A percentile compares a stretch with the other conserved stretches of the same genome.
Conservation (phyloP, 2,329 filamentous ascomycete genomes). For the Talaromyces sp. region DNA sequence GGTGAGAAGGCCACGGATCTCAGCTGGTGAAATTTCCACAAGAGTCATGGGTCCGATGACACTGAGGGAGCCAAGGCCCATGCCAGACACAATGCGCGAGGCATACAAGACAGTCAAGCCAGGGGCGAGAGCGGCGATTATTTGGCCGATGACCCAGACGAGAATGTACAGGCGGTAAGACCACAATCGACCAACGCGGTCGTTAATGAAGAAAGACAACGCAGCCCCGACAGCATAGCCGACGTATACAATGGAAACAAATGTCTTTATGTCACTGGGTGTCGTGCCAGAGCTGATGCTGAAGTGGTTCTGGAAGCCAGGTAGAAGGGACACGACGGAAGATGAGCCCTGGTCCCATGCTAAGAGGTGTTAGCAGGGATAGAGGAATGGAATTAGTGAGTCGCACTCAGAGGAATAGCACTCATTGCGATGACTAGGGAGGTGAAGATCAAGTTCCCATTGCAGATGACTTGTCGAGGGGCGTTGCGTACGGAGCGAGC, state of each 20-base stretch:
- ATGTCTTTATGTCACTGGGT: background rate
- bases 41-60: conserved; percentile 34
- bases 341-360: conserved; percentile 31
- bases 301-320: conserved; percentile 29
- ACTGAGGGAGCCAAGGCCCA: conserved; percentile 32
- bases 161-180: conserved; percentile 31
- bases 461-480: background rate
- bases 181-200: conserved; percentile 35
- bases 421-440: background rate
- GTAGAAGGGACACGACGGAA: conserved; percentile 26
- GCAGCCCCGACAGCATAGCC: conserved; percentile 22
- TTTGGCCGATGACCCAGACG: conserved; percentile 16
- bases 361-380: conserved; percentile 7
- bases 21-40: conserved; percentile 33
- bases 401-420: conserved; percentile 16
- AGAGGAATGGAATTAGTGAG: too few relatives aligned
- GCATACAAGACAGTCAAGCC: conserved; percentile 25
- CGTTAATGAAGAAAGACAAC: conserved; percentile 32
- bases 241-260: conserved; percentile 31
- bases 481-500: background rate
- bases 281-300: background rate
- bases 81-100: conserved; percentile 29
- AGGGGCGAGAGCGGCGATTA: conserved; percentile 12
- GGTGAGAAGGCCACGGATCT: conserved; percentile 32
- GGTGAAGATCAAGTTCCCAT: background rate